These are phyloP conservation scores for Leptographium procerum DNA, from an alignment of 2,329 filamentous ascomycete species.

Conservation along the genomic window DNA sequence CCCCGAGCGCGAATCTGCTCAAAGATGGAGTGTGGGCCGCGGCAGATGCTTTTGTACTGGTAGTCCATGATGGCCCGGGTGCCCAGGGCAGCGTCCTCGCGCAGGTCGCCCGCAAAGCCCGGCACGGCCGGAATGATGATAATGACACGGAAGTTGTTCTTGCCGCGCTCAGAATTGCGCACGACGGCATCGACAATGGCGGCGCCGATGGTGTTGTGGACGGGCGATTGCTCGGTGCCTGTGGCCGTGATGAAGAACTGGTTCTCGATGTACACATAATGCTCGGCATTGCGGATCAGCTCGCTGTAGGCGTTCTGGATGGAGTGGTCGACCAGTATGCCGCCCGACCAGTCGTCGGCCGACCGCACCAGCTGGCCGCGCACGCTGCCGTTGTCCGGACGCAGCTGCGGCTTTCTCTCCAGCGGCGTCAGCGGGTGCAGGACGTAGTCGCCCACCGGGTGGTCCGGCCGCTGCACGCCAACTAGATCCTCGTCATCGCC, in stretches of 20 bases:
- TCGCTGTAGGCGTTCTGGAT: slow-evolving; percentile 84
- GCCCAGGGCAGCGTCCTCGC: slow-evolving; percentile 70
- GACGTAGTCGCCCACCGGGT: slow-evolving; percentile 79
- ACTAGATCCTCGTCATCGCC: slow-evolving; percentile 75
- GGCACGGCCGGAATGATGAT: slow-evolving; percentile 84
- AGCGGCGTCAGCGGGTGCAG: slow-evolving; percentile 66
- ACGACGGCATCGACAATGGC: slow-evolving; percentile 89
- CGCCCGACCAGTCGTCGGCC: slow-evolving; percentile 87
- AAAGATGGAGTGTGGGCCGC: slow-evolving; percentile 85
- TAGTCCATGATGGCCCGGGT: slow-evolving; percentile 97
- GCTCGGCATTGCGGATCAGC: slow-evolving; percentile 74
- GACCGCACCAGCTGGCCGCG: slow-evolving; percentile 81
- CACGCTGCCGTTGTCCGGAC: slow-evolving; percentile 56
- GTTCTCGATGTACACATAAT: slow-evolving; percentile 96
- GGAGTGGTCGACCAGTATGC: slow-evolving; percentile 71
- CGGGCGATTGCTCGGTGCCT: slow-evolving; percentile 71
- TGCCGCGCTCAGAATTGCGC: slow-evolving; percentile 64
- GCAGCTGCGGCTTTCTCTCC: slow-evolving; percentile 41
- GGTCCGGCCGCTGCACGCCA: slow-evolving; percentile 77
- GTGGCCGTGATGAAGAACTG: slow-evolving; percentile 98
- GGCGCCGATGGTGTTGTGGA: slow-evolving; percentile 77
- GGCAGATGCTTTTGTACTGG: slow-evolving; percentile 90
- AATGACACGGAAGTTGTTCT: slow-evolving; percentile 77
- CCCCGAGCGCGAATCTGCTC: slow-evolving; percentile 61
- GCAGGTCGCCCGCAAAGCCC: slow-evolving; percentile 84